Conservation (phyloP, 2,329 filamentous ascomycete species). For the Teratosphaeria zuluensis region DNA sequence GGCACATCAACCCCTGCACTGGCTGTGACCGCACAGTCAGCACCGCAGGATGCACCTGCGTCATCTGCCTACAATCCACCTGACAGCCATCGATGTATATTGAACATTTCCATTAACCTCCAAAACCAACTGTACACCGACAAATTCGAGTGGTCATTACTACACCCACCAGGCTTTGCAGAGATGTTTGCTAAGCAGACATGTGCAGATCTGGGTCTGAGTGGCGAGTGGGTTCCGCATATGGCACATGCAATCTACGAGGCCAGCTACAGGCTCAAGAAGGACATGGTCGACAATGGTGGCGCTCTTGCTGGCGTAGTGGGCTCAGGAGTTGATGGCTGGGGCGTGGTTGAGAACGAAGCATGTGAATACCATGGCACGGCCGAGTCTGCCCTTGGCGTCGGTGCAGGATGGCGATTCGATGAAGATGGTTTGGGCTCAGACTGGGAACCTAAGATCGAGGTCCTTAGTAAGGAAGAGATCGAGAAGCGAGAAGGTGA, state of each 20-base stretch:
- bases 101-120: slow-evolving; percentile 83
- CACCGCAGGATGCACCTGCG: slow-evolving; percentile 28
- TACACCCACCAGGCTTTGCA: slow-evolving; percentile 83
- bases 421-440: slow-evolving; percentile 75
- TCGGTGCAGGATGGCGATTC: slow-evolving; percentile 91
- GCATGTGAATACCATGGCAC: slow-evolving; percentile 52
- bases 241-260: slow-evolving; percentile 97
- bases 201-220: slow-evolving; percentile 80
- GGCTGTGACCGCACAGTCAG: slow-evolving; percentile 58
- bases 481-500: slow-evolving; percentile 96
- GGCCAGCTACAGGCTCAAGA: slow-evolving; percentile 82
- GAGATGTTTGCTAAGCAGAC: slow-evolving; percentile 89
- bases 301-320: slow-evolving; percentile 52
- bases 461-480: slow-evolving; percentile 75
- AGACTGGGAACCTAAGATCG: slow-evolving; percentile 44
- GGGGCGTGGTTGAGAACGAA: slow-evolving; percentile 77
- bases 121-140: slow-evolving; percentile 88
- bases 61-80: slow-evolving; percentile 68
- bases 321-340: slow-evolving; percentile 57
- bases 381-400: slow-evolving; percentile 32
- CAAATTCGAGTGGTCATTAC: slow-evolving; percentile 94
- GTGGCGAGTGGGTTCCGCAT: slow-evolving; percentile 86
- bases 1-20: slow-evolving; percentile 43
- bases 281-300: slow-evolving; percentile 88
- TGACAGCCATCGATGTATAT: slow-evolving; percentile 88